These are phyloP conservation scores for Lecanicillium sp. DNA, from an alignment of 2,329 filamentous ascomycete genomes.

Conservation along the genomic window DNA sequence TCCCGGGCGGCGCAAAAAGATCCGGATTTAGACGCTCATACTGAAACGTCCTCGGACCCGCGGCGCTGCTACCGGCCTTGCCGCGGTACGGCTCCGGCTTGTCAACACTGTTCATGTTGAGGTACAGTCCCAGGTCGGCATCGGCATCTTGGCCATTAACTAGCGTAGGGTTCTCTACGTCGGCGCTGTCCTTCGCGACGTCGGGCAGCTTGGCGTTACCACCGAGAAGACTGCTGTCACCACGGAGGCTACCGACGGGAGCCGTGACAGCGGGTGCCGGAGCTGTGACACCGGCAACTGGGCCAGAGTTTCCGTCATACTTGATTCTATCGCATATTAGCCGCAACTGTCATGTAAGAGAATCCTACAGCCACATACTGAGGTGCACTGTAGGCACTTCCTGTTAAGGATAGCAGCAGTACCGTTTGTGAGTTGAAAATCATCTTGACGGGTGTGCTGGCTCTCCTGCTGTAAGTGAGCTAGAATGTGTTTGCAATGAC, in stretches of 20 bases:
- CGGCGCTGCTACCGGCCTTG: constrained; percentile 41
- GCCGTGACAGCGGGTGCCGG: constrained; percentile 33
- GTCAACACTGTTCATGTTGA: constrained; percentile 47
- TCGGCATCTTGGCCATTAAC: constrained; percentile 46
- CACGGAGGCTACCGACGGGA: constrained; percentile 35
- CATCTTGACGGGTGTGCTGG: constrained; percentile 7
- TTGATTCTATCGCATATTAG: constrained; percentile 26
- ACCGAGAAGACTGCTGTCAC: constrained; percentile 33
- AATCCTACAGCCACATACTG: neutral
- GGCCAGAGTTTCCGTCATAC: constrained; percentile 37
- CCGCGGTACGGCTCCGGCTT: constrained; percentile 53
- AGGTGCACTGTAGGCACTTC: constrained; percentile 6
- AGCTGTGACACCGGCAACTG: constrained; percentile 35
- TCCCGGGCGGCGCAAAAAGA: constrained; percentile 46
- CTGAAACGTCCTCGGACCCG: constrained; percentile 43
- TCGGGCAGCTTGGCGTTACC: constrained; percentile 33
- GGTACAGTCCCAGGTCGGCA: constrained; percentile 24
- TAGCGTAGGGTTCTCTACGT: constrained; percentile 33
- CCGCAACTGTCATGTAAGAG: neutral
- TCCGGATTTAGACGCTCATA: constrained; percentile 52
- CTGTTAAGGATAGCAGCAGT: constrained; percentile 3
- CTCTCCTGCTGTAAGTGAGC: neutral
- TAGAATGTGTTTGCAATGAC: too few relatives aligned
- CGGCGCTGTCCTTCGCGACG: constrained; percentile 32
- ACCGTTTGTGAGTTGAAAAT: constrained; percentile 3